These are phyloP conservation scores for Immersiella caudata DNA, from an alignment of 495 filamentous ascomycete species.

Conservation along the genomic window DNA sequence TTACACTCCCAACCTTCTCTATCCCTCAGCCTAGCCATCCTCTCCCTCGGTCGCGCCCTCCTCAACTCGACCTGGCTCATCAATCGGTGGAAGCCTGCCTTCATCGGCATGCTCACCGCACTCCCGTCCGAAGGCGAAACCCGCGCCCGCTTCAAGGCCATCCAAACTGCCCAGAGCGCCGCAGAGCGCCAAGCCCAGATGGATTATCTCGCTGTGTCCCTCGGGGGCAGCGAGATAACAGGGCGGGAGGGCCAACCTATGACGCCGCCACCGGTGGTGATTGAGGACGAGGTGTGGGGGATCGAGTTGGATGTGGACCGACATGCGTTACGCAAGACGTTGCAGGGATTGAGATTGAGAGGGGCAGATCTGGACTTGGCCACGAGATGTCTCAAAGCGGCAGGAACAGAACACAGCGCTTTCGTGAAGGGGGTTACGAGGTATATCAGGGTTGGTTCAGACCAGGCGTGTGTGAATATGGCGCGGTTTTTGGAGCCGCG, in stretches of 20 bases:
- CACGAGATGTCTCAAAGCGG: neutral
- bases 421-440: neutral
- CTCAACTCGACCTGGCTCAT: neutral
- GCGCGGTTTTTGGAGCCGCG: neutral
- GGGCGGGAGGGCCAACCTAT: neutral
- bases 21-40: neutral
- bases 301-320: neutral
- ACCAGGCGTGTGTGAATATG: neutral
- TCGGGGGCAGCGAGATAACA: neutral
- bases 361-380: neutral
- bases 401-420: neutral
- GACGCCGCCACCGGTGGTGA: neutral
- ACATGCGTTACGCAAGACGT: neutral
- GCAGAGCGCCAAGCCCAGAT: neutral
- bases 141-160: neutral
- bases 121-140: neutral
- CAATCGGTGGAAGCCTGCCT: neutral
- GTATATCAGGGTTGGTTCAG: neutral
- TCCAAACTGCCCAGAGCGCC: neutral
- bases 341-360: neutral
- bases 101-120: neutral
- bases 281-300: neutral
- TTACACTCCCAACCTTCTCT: neutral
- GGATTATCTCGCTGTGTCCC: neutral
- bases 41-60: neutral